Base-by-base conservation (phyloP, 441 rosid species). In the Erodium trifolium region DNA sequence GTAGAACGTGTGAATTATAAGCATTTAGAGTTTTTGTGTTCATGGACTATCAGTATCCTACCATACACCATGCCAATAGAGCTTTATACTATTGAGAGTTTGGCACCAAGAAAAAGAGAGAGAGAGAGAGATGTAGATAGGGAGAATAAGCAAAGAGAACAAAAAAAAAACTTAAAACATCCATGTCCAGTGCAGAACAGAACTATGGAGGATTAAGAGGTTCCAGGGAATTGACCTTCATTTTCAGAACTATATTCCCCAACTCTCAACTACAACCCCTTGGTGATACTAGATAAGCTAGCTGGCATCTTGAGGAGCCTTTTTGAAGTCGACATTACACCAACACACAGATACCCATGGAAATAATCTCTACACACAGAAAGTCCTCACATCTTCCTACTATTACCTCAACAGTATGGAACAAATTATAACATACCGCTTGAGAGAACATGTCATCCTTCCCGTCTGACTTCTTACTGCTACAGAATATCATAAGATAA, bases 401-500 rank as follows among this genome's bases (percentile, higher is more conserved):
- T 23, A 73, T 65, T 17, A 51, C 71, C 63, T 63, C 66, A 68
- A 57, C 51, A 65, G 39, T n/a, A 70, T 8, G 62, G 64, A 63
- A 66, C 60, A 72, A 55, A 62, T 59, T 72, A 72, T 55, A 71
- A 73, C 88, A 73, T 90, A 94, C 99, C 94, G 94, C 94, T 77
- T 68, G 53, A 47, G 85, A 74, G 78, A 86, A 79, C 90, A 92
- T 84, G 82, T 88, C 93, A 77, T 88, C 89, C 78, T 75, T 78
- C 68, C 75, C 86, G 68, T 64, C 73, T 29, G 88, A 80, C 68
- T 78, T 79, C 69, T 65, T 74, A 75, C 75, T 72, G 80, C 85
- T 75, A 71, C 81, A 77, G 82, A 73, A 90, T 69, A 92, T 78
- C 67, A 90, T 80, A 72, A 94, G 86, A 80, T 94, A 94, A 65